Base-by-base conservation (phyloP, 2,329 filamentous ascomycete species). In the Colletotrichum sp. region DNA sequence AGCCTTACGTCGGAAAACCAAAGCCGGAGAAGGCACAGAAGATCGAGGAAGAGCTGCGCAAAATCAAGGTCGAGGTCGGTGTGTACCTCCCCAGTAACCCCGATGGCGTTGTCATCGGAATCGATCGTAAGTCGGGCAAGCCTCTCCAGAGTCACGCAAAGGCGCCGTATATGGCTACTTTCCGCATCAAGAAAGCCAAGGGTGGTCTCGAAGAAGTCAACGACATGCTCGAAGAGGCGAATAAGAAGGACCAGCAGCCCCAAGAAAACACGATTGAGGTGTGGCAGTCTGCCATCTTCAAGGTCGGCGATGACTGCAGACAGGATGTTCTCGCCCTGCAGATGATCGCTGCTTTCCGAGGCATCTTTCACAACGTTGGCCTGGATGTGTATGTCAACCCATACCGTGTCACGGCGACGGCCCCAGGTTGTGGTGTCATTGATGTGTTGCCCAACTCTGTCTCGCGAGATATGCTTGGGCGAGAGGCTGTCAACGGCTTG, bases 281-380 rank as follows among this genome's bases (percentile, higher is more conserved):
- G n/a, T 99, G 97, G 98, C 97, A 99, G 84, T 98, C 96, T 3
- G 97, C 96, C 72, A 99, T 99, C 82, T 99, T 99, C 92, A 99
- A 99, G 84, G 98, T 99, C 65, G 97, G 97, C 77, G 97, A 99
- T 83, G 97, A 99, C 84, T 99, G 97, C 83, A 94, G 97, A 67
- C 97, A 99, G 86, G 98, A 99, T 81, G 95, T 99, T 68, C 89
- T 99, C 76, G 97, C 97, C 3, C 88, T 99, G 77, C 97, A 99
- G 85, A 98, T 99, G 94, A 98, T 99, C 83, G 94, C 97, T 1
- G 96, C 96, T 2, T 99, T 99, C 89, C 93, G 97, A 28, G 96
- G 96, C 78, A 99, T 99, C 81, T 99, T 99, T 89, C 95, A 98
- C 83, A 94, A 92, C 78, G 95, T 99, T 55, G 98, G 98, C 0